phyloP scores from a whole-genome alignment of 441 rosid genomes.

The Monsonia emarginata region DNA sequence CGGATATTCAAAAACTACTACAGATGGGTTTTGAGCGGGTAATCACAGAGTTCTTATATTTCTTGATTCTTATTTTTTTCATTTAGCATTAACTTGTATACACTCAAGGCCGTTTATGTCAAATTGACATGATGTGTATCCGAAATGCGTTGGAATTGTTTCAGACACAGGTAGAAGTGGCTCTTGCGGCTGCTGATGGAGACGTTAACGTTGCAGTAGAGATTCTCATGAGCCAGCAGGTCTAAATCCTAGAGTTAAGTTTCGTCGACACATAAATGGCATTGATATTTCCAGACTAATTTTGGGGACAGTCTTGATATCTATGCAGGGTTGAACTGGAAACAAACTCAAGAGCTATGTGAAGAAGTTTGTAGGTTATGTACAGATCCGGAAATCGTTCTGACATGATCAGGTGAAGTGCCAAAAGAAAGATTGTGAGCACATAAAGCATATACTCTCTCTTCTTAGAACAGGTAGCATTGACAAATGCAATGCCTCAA shows the following conservation, averaged over 20 bases:
- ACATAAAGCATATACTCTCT: background rate
- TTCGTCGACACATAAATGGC: background rate
- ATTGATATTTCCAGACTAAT: slow-evolving; percentile 1
- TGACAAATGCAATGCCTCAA: too few relatives aligned
- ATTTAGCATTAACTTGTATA: background rate
- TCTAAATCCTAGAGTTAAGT: slow-evolving; percentile 8
- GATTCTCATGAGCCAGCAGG: slow-evolving; percentile 92
- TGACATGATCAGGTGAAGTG: background rate
- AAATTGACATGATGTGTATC: background rate
- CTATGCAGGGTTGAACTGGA: slow-evolving; percentile 28
- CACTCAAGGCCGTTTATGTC: background rate
- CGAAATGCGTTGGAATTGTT: slow-evolving; percentile 14
- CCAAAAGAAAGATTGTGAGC: background rate
- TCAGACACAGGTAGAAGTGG: slow-evolving; percentile 94
- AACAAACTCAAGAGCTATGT: too few relatives aligned
- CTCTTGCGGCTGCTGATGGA: slow-evolving; percentile 83
- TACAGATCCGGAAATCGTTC: background rate
- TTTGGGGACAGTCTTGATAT: background rate
- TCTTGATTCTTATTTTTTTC: background rate
- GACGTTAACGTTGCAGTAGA: slow-evolving; percentile 82
- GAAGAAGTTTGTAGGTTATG: background rate
- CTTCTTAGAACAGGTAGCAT: too few relatives aligned
- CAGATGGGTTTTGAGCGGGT: slow-evolving; percentile 95
- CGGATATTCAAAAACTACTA: slow-evolving; percentile 65
- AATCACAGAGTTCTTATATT: slow-evolving; percentile 1